These are phyloP conservation scores for Candida qinlingensis DNA, from an alignment of 805 yeast genomes.

Conservation along the genomic window DNA sequence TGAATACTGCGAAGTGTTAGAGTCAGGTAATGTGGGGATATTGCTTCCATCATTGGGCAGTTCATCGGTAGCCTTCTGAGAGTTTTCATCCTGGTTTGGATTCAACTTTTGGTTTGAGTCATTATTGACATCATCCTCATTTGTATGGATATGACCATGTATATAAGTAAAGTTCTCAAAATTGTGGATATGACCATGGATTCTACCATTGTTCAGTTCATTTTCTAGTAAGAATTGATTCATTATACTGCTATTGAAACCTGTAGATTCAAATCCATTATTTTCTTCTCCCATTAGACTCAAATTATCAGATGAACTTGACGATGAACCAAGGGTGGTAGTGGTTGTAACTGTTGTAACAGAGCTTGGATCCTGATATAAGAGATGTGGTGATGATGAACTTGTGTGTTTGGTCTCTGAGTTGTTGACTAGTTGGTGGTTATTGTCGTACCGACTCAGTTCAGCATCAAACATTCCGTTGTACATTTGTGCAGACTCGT, in stretches of 20 bases:
- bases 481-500: background rate
- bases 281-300: background rate
- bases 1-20: slow-evolving; percentile 13
- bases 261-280: no score
- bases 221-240: slow-evolving; percentile 3
- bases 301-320: background rate
- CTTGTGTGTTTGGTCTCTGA: no score
- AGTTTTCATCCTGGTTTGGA: background rate
- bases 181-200: slow-evolving; percentile 64
- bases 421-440: no score
- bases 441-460: no score
- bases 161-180: slow-evolving; percentile 57
- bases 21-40: no score
- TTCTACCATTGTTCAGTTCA: slow-evolving; percentile 39
- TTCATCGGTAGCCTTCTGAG: no score
- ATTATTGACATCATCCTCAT: slow-evolving; percentile 10
- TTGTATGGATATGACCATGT: slow-evolving; percentile 61
- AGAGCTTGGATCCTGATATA: background rate
- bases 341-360: background rate
- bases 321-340: background rate
- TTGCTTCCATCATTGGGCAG: no score
- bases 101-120: background rate
- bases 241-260: background rate
- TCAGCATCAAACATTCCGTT: no score
- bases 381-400: no score